phyloP scores from a whole-genome alignment of 1,139 yeast genomes.

The Insectozyma bohioensis region DNA sequence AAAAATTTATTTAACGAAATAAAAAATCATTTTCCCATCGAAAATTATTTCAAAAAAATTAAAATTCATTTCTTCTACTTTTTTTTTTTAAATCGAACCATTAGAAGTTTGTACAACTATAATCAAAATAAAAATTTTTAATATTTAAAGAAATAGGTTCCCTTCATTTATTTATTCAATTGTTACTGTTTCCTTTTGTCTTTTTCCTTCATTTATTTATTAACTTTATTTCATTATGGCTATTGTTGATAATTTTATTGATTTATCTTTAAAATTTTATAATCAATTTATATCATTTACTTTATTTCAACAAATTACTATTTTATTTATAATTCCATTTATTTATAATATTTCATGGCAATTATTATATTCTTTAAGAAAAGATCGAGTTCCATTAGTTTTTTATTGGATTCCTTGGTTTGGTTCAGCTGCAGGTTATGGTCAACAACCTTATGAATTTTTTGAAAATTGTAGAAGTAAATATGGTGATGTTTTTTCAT shows the following conservation, averaged over 20 bases:
- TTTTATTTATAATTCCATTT: conserved; percentile 48
- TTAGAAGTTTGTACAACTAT: too few relatives aligned
- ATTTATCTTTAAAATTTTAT: conserved; percentile 5
- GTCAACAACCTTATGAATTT: conserved; percentile 90
- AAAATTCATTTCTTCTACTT: too few relatives aligned
- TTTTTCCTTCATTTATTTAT: too few relatives aligned
- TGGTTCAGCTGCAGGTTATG: conserved; percentile 86
- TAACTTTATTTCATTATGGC: conserved; percentile 31
- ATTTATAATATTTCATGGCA: conserved; percentile 70
- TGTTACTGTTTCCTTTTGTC: too few relatives aligned
- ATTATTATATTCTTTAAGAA: conserved; percentile 65
- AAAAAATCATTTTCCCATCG: too few relatives aligned
- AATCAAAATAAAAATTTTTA: too few relatives aligned
- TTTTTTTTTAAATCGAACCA: too few relatives aligned
- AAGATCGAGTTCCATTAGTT: conserved; percentile 83
- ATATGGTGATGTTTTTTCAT: conserved; percentile 91
- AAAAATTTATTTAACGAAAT: too few relatives aligned
- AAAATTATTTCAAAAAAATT: too few relatives aligned
- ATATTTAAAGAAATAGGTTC: too few relatives aligned
- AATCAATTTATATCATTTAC: conserved; percentile 24
- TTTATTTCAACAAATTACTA: conserved; percentile 31
- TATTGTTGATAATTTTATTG: conserved; percentile 23
- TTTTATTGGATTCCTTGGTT: conserved; percentile 95
- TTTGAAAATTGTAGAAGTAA: conserved; percentile 74
- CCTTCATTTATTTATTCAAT: too few relatives aligned